Evolutionary conservation across 2,329 filamentous ascomycete genomes (phyloP), one percentile per base, ranked within the genome.

Genomic region (Colletotrichum sp.): DNA sequence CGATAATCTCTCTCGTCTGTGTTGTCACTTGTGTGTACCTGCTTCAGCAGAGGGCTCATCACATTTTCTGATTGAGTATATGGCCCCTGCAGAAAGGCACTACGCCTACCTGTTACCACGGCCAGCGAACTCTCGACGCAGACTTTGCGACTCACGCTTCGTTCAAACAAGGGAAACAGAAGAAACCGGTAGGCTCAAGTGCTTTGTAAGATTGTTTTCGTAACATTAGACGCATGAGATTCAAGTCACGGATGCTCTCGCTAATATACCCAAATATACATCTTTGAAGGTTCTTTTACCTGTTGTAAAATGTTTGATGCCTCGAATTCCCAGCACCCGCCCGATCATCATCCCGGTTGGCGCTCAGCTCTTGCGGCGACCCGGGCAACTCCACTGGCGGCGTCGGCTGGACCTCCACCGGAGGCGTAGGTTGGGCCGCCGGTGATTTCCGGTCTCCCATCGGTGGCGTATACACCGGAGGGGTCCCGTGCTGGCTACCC

Each of bases 301-400:
- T 51, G 66, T 76, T 74, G 33, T 76, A 76, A 9, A 61, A 76
- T 13, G 74, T 75, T 62, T 76, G 57, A 31, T 76, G 74, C 12
- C 54, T 34, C 34, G 61, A 34, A 3, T 59, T 27, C 33, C 31
- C 54, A 29, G 31, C 4, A 18, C 36, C 21, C 57, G 38, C 6
- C 57, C 57, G 31, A 34, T 36, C 57, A 33, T 72, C 72, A 8
- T 29, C n/a, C 13, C 16, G 29, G 11, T 76, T 72, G 21, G 55
- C 64, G 38, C 67, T 69, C 43, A 75, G 31, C 72, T 76, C 74
- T 31, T 75, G 69, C 55, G 74, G 74, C 18, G 59, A 36, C 36
- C 33, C 31, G 3, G 55, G 66, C 31, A 68, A 38, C 72, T 68
- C 61, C 38, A 36, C 67, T 13, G 38, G 51, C 43, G 67, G 24